phyloP scores from a whole-genome alignment of 345 rosid species.

The Hibiscus syriacus region DNA sequence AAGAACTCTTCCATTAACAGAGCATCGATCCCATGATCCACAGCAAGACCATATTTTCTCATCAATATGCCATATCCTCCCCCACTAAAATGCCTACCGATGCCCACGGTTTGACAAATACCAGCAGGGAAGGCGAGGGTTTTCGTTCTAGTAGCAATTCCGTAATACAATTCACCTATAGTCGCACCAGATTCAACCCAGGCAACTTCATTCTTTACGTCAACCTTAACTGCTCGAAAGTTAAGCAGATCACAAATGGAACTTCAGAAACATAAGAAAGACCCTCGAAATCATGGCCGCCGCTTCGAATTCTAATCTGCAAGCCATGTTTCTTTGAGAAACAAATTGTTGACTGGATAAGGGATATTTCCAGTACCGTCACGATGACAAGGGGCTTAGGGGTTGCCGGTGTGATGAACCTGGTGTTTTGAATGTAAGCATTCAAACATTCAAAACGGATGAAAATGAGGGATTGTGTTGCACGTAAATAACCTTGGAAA shows the following conservation, averaged over 20 bases:
- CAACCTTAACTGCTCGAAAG: neutral
- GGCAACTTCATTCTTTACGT: neutral
- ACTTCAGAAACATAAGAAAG: neutral
- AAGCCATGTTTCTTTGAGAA: constrained; percentile 1
- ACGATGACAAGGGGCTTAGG: neutral
- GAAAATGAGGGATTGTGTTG: neutral
- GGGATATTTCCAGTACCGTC: neutral
- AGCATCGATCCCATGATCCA: constrained; percentile 1
- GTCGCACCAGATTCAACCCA: constrained; percentile 6
- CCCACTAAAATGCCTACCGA: neutral
- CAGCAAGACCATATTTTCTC: constrained; percentile 3
- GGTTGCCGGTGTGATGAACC: constrained; percentile 4
- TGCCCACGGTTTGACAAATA: neutral
- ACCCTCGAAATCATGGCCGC: constrained; percentile 9
- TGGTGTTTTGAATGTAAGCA: neutral
- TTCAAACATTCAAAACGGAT: constrained; percentile 2
- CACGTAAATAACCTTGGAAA: neutral
- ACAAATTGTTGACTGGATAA: neutral
- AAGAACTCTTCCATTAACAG: constrained; percentile 1
- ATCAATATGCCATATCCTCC: neutral
- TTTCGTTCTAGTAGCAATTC: neutral
- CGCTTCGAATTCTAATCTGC: constrained; percentile 3
- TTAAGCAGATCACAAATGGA: constrained; percentile 1
- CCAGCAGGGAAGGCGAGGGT: constrained; percentile 7
- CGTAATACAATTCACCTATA: neutral